Evolutionary conservation across 139 green algal genomes (phyloP).

Genomic region (Haematococcus lacustris): DNA sequence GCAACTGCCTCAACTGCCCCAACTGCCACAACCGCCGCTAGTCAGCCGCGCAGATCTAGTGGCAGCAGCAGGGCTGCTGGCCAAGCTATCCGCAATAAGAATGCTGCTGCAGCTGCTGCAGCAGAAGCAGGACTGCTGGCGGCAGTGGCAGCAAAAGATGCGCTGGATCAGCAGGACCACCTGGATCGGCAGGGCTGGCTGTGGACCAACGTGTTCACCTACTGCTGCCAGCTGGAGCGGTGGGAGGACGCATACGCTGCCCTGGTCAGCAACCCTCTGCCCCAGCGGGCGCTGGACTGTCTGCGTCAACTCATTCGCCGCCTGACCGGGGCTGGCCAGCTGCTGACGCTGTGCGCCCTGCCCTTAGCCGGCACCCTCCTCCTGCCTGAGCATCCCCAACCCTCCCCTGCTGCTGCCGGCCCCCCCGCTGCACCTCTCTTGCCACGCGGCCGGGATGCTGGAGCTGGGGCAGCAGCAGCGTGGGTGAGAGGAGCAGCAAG

Average conservation of each 20-base stretch:
- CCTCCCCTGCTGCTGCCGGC: no score
- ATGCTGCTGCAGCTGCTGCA: neutral
- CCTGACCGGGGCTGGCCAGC: constrained; percentile 16
- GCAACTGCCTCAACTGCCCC: neutral
- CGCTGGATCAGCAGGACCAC: neutral
- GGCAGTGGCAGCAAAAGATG: neutral
- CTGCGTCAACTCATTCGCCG: constrained; percentile 34
- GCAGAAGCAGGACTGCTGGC: neutral
- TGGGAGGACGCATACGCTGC: constrained; percentile 42
- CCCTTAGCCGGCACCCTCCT: constrained; percentile 18
- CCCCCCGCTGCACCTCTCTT: no score
- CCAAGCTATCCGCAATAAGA: neutral
- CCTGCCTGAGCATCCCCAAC: no score
- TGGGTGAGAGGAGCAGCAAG: no score
- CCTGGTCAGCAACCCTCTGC: constrained; percentile 38
- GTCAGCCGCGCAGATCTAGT: neutral
- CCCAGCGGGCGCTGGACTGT: constrained; percentile 23
- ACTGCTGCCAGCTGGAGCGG: constrained; percentile 19
- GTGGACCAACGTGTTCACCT: constrained; percentile 41
- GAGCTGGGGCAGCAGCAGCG: neutral
- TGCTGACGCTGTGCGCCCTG: constrained; percentile 29
- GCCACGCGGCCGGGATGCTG: no score
- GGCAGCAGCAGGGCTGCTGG: neutral
- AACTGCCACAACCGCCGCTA: neutral
- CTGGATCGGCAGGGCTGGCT: constrained; percentile 23